Evolutionary conservation across 2,329 filamentous ascomycete species (phyloP).

Genomic region (Fusarium buharicum): DNA sequence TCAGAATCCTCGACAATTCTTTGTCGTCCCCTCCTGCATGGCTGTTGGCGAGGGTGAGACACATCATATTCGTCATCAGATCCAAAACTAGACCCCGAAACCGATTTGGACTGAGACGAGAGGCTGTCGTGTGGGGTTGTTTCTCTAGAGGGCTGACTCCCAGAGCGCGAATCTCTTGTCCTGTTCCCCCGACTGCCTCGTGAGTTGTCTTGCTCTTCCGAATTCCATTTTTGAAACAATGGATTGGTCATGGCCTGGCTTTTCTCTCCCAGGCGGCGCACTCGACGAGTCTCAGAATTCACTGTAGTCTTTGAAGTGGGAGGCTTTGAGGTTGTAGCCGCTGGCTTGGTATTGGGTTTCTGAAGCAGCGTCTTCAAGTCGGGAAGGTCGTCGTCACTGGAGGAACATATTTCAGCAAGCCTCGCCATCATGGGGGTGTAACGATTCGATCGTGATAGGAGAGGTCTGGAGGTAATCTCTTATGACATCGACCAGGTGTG

Average conservation of each 20-base stretch:
- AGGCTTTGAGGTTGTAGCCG: constrained; percentile 25
- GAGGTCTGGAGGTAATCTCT: neutral
- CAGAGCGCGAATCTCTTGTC: constrained; percentile 1
- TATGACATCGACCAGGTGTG: constrained; percentile 6
- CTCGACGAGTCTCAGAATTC: constrained; percentile 44
- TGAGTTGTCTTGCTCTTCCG: constrained; percentile 32
- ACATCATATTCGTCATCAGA: constrained; percentile 21
- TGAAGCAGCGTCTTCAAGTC: constrained; percentile 50
- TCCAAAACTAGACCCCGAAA: neutral
- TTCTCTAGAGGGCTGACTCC: constrained; percentile 10
- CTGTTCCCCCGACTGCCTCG: neutral
- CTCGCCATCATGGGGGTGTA: constrained; percentile 43
- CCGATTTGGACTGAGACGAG: neutral
- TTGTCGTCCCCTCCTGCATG: constrained; percentile 18
- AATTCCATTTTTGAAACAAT: constrained; percentile 49
- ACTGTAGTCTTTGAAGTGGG: constrained; percentile 41
- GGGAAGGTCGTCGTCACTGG: constrained; percentile 57
- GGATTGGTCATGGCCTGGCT: constrained; percentile 43
- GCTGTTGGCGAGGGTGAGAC: constrained; percentile 14
- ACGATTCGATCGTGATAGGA: neutral
- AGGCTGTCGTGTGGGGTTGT: constrained; percentile 1
- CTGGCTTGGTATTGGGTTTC: constrained; percentile 16
- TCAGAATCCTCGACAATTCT: constrained; percentile 37
- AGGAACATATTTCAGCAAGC: constrained; percentile 45
- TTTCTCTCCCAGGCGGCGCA: constrained; percentile 47